A percentile compares a stretch with the other conserved stretches of the same genome.
These are phyloP conservation scores for Sordariomycetes sp. DNA, from an alignment of 2,329 filamentous ascomycete species.

Conservation along the genomic window DNA sequence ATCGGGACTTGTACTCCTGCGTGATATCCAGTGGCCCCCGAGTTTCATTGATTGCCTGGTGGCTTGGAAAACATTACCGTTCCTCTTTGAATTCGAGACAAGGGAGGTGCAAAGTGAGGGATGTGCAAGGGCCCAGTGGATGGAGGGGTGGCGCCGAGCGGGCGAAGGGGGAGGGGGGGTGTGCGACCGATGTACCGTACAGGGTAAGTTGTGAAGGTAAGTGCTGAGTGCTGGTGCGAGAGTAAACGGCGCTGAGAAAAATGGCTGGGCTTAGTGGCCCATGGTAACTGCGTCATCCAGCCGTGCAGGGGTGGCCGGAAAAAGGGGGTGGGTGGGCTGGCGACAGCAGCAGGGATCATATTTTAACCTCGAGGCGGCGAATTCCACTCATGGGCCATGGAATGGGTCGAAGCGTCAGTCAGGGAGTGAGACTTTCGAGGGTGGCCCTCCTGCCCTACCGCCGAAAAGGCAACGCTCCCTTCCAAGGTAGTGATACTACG, in stretches of 20 bases:
- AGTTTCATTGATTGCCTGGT: neutral
- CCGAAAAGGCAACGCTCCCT: neutral
- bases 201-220: neutral
- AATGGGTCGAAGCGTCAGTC: neutral
- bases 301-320: neutral
- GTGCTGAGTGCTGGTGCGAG: neutral
- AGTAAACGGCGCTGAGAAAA: neutral
- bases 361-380: neutral
- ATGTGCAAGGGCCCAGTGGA: neutral
- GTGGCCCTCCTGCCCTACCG: neutral
- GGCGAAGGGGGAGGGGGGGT: neutral
- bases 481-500: neutral
- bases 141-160: neutral
- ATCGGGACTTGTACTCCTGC: neutral
- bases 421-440: neutral
- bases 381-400: neutral
- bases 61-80: neutral
- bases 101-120: neutral
- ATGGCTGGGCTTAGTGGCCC: neutral
- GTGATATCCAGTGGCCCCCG: neutral
- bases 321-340: neutral
- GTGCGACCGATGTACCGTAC: neutral
- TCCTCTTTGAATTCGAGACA: neutral
- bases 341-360: neutral
- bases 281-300: neutral